Evolutionary conservation across 1,139 yeast genomes (phyloP).

Genomic region (Nakaseomyces delphensis): DNA sequence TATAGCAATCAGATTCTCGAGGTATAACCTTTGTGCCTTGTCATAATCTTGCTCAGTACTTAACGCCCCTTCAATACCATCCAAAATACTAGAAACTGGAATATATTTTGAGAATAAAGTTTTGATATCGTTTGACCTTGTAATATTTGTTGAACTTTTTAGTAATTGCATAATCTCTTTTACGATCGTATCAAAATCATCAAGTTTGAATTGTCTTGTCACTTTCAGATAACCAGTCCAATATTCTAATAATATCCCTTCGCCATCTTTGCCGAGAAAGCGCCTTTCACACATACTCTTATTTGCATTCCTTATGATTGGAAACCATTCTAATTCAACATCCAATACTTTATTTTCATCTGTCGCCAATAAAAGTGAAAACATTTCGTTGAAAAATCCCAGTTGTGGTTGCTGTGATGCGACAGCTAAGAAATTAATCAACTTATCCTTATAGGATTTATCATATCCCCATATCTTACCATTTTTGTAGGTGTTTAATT

Average conservation of each 20-base stretch:
- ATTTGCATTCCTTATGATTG: conserved; percentile 21
- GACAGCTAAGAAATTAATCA: conserved; percentile 40
- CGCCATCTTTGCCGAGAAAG: conserved; percentile 22
- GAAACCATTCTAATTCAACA: conserved; percentile 19
- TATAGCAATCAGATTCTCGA: neutral
- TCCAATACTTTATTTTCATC: conserved; percentile 13
- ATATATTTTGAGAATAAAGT: neutral
- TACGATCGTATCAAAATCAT: neutral
- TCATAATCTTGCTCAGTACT: neutral
- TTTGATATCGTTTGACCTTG: neutral
- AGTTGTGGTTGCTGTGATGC: conserved; percentile 50
- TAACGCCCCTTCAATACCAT: neutral
- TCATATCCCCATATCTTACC: conserved; percentile 47
- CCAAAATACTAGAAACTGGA: neutral
- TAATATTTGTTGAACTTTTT: conserved; percentile 1
- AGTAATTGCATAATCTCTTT: neutral
- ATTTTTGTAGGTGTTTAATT: conserved; percentile 36
- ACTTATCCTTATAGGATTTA: conserved; percentile 37
- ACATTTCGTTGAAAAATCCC: conserved; percentile 37
- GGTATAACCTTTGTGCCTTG: neutral
- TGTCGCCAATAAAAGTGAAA: conserved; percentile 13
- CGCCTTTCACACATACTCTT: conserved; percentile 18
- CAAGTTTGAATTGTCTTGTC: neutral
- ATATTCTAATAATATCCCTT: conserved; percentile 18
- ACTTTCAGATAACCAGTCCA: conserved; percentile 15